These are phyloP conservation scores for Boechera retrofracta DNA, from an alignment of 345 rosid genomes.

Conservation along the genomic window DNA sequence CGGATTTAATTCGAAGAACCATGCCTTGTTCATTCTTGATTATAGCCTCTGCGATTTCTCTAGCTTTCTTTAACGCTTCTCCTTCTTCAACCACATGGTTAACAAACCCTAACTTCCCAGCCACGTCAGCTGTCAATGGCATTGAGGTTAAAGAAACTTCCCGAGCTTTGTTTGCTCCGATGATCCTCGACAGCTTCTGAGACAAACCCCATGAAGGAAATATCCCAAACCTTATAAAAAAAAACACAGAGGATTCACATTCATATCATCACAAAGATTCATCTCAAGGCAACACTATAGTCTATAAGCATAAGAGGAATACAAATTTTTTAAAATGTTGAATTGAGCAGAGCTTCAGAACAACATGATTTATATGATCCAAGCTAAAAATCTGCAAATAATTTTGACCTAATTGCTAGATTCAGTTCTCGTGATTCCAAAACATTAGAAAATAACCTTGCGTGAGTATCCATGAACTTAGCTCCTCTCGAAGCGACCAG, in stretches of 20 bases:
- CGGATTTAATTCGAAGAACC: constrained; percentile 77
- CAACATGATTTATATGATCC: neutral
- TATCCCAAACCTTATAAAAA: constrained; percentile 64
- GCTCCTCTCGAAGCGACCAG: constrained; percentile 78
- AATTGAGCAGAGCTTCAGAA: neutral
- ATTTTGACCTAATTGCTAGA: constrained; percentile 2
- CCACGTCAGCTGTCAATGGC: constrained; percentile 82
- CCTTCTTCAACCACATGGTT: constrained; percentile 81
- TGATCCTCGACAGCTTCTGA: constrained; percentile 81
- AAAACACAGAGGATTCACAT: neutral
- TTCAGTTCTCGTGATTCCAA: neutral
- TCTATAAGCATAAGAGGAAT: too few species aligned
- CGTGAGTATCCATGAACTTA: constrained; percentile 86
- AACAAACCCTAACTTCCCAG: constrained; percentile 83
- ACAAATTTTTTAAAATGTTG: neutral
- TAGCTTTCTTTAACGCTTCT: constrained; percentile 67
- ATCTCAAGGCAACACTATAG: neutral
- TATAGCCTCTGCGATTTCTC: constrained; percentile 68
- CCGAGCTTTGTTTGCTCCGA: constrained; percentile 81
- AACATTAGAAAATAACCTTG: constrained; percentile 49
- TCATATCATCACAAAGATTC: constrained; percentile 3
- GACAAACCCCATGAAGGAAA: constrained; percentile 98
- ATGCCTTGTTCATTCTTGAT: constrained; percentile 71
- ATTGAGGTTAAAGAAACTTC: constrained; percentile 71
- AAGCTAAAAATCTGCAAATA: neutral